Conservation (phyloP, 2,329 filamentous ascomycete genomes). For the Pseudopithomyces maydicus region DNA sequence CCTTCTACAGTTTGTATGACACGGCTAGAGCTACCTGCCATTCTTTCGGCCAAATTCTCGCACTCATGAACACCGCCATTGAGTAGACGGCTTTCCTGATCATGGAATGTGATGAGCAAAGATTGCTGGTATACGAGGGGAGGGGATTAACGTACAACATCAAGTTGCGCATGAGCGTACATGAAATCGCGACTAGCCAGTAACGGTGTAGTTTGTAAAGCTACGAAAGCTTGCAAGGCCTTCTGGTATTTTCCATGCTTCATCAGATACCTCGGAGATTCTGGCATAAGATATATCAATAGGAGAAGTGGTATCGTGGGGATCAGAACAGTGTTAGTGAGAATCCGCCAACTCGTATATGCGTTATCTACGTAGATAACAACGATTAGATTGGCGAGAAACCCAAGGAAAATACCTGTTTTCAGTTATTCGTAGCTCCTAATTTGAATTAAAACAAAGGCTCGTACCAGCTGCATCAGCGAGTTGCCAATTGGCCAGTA, state of each 20-base stretch:
- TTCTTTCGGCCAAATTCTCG: conserved; percentile 16
- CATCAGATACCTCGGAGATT: conserved; percentile 25
- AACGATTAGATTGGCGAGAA: conserved; percentile 21
- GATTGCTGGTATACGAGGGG: too few species aligned
- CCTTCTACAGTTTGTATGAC: background rate
- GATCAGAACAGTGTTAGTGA: conserved; percentile 25
- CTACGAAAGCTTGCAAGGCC: conserved; percentile 22
- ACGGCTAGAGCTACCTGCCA: conserved; percentile 7
- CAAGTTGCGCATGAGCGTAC: conserved; percentile 28
- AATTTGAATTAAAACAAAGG: background rate
- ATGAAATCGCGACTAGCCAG: conserved; percentile 28
- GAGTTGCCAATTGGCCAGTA: conserved; percentile 29
- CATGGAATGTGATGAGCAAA: background rate
- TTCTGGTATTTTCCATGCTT: conserved; percentile 26
- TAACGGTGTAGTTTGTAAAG: conserved; percentile 22
- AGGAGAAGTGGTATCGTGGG: conserved; percentile 24
- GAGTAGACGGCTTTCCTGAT: conserved; percentile 19
- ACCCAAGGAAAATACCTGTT: conserved; percentile 23
- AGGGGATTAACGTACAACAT: conserved; percentile 19
- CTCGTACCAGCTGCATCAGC: conserved; percentile 23
- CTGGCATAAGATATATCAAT: conserved; percentile 29
- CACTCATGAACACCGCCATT: conserved; percentile 16
- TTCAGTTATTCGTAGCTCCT: background rate
- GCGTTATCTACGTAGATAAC: conserved; percentile 14
- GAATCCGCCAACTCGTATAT: conserved; percentile 19